Evolutionary conservation across 352 stramenopile species (phyloP), one percentile per base, ranked within the genome.

Genomic region (Phytophthora constricta): DNA sequence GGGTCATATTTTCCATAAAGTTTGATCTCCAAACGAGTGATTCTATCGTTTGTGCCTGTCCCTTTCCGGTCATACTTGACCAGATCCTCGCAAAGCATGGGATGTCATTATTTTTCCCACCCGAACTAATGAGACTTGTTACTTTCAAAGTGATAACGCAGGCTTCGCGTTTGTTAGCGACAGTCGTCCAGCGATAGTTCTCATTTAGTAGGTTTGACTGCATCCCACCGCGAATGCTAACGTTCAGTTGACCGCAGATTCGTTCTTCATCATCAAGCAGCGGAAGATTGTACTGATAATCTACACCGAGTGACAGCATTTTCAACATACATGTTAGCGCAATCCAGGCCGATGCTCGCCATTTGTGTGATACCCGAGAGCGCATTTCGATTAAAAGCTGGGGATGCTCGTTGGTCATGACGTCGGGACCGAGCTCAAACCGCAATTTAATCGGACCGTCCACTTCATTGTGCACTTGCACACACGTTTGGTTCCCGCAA

Each of bases 371-470:
- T 42, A 33, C 47, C 55, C 33, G 66, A 16, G 55, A 46, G 3
- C 39, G 50, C n/a, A 75, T 68, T 5, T 67, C 52, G 5, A 75
- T 13, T 23, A 19, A 47, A 68, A 75, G 43, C 53, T 58, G 51
- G 8, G 62, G 62, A 11, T 58, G 19, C 23, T 7, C 2, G 43
- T 56, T 56, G 13, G 62, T 63, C 39, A 66, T 20, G n/a, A 75
- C 67, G 26, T 75, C 62, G 10, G 67, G 67, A 27, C 43, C 59
- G 1, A 75, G 51, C 42, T 75, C 49, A 54, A 75, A 75, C 27
- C 39, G 55, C 23, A 71, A 47, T 2, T 19, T 45, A 20, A 54
- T 22, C 16, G 7, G 27, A 5, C 53, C 31, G 9, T 23, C 28
- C 10, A 59, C 52, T 14, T 60, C 62, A 23, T 22, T 49, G 41